These are phyloP conservation scores for Cryphonectria parasitica DNA, from an alignment of 2,329 filamentous ascomycete species.

Conservation along the genomic window DNA sequence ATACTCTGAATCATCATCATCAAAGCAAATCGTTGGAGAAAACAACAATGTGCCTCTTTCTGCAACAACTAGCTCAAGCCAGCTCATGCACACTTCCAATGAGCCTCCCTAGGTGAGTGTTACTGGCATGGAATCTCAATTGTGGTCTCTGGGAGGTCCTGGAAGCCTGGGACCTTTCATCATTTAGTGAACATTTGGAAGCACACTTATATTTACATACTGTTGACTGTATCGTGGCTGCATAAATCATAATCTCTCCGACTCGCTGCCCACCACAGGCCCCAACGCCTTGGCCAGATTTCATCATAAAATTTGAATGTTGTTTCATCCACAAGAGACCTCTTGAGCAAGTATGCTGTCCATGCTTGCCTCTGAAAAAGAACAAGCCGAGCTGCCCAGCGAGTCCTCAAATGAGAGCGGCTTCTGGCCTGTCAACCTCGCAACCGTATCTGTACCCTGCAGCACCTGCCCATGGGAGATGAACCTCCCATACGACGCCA, in stretches of 20 bases:
- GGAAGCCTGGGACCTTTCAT: neutral
- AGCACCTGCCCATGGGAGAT: neutral
- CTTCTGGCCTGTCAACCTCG: neutral
- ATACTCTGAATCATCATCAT: too few species aligned
- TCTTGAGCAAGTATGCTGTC: neutral
- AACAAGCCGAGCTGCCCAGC: neutral
- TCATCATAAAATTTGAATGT: neutral
- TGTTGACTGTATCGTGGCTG: neutral
- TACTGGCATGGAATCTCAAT: too few species aligned
- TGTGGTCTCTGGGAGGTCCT: neutral
- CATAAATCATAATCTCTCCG: neutral
- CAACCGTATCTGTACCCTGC: slow-evolving; percentile 9
- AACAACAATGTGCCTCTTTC: too few species aligned
- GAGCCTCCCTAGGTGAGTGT: too few species aligned
- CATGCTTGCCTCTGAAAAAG: neutral
- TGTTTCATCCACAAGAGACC: neutral
- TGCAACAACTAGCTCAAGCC: too few species aligned
- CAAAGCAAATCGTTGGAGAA: too few species aligned
- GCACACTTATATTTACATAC: neutral
- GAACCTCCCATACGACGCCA: slow-evolving; percentile 28
- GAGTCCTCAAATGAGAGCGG: slow-evolving; percentile 5
- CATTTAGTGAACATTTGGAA: neutral
- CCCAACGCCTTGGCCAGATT: neutral
- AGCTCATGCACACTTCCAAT: too few species aligned
- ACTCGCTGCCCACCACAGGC: neutral